Conservation (phyloP, 257 asterid genomes). For the Jacaranda copaia region DNA sequence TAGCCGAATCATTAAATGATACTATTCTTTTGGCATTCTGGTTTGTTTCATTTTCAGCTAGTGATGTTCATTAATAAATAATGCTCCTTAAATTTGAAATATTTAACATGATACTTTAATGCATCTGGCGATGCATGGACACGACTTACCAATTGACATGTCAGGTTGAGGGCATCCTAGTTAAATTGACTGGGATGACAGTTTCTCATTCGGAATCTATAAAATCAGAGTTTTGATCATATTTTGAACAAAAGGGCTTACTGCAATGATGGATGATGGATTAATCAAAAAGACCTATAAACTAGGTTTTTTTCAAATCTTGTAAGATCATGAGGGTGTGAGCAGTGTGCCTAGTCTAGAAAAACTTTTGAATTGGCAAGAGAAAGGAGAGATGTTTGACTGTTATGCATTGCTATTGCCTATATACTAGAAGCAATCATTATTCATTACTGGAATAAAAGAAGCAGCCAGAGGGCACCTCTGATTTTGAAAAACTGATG, state of each 20-base stretch:
- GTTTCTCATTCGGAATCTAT: too few species aligned
- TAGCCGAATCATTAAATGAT: not conserved
- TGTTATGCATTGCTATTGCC: constrained; percentile 1
- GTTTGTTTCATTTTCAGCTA: constrained; percentile 9
- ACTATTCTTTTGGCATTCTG: not conserved
- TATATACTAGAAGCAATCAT: not conserved
- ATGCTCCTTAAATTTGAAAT: not conserved
- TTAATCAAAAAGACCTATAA: not conserved
- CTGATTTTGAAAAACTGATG: not conserved
- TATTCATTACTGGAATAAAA: not conserved
- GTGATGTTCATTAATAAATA: constrained; percentile 1
- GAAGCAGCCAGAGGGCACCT: not conserved
- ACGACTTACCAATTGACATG: not conserved
- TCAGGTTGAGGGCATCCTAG: too few species aligned
- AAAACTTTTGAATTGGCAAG: not conserved
- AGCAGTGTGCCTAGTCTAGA: not conserved
- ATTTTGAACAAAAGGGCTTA: not conserved
- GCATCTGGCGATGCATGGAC: constrained; percentile 1
- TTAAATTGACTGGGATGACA: too few species aligned
- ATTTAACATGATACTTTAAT: not conserved
- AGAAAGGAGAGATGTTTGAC: constrained; percentile 24
- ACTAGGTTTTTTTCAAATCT: not conserved
- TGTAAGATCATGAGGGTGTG: not conserved
- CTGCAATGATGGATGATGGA: not conserved
- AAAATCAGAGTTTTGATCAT: not conserved